A percentile compares a stretch with the other conserved stretches of the same genome.
These are phyloP conservation scores for Cardamine resedifolia DNA, from an alignment of 345 rosid species.

Conservation along the genomic window DNA sequence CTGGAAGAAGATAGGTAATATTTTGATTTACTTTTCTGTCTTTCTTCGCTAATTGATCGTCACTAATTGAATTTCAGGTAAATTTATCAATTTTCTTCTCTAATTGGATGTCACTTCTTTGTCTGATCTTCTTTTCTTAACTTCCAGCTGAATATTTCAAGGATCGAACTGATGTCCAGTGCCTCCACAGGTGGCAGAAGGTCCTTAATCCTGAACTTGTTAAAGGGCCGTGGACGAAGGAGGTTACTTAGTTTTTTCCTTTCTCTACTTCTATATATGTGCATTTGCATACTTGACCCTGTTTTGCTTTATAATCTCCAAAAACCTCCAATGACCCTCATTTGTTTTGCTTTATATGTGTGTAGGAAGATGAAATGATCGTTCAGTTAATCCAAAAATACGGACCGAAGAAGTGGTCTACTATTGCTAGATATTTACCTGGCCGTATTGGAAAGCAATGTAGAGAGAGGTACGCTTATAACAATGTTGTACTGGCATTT, in stretches of 20 bases:
- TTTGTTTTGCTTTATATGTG: constrained; percentile 29
- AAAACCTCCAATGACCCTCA: background rate
- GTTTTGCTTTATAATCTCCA: background rate
- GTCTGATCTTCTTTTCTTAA: constrained; percentile 37
- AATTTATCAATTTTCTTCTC: too few relatives aligned
- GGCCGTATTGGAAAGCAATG: constrained; percentile 99
- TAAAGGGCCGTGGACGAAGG: constrained; percentile 99
- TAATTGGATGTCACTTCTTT: constrained; percentile 23
- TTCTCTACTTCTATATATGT: background rate
- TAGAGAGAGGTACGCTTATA: constrained; percentile 70
- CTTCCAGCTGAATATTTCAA: constrained; percentile 96
- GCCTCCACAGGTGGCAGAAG: constrained; percentile 99
- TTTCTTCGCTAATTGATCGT: background rate
- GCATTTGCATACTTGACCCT: constrained; percentile 3
- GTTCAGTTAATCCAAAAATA: constrained; percentile 71
- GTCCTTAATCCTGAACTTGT: constrained; percentile 98
- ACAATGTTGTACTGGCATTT: constrained; percentile 12
- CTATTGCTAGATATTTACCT: constrained; percentile 89
- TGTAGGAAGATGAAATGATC: constrained; percentile 90
- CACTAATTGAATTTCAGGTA: too few relatives aligned
- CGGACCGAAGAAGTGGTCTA: constrained; percentile 99
- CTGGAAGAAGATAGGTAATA: constrained; percentile 96
- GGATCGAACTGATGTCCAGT: constrained; percentile 98
- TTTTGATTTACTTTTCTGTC: background rate
- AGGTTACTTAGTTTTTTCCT: constrained; percentile 49